Percentiles rank a stretch among this genome's conserved stretches.
These are phyloP conservation scores for Paecilomyces sp. DNA, from an alignment of 2,329 filamentous ascomycete genomes.

Conservation along the genomic window DNA sequence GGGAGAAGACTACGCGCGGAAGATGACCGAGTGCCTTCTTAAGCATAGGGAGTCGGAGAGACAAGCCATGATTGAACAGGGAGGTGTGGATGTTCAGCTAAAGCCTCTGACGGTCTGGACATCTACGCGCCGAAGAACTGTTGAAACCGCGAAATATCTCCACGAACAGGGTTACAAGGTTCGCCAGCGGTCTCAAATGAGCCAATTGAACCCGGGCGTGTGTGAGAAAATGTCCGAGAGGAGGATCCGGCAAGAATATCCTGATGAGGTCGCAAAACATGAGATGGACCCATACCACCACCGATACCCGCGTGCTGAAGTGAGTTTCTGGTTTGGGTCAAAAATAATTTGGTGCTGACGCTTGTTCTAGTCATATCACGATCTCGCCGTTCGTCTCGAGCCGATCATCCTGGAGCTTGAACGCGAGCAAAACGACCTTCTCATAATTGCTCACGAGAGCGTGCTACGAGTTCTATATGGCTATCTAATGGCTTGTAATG, in stretches of 20 bases:
- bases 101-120: constrained; percentile 90
- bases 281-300: constrained; percentile 95
- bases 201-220: constrained; percentile 91
- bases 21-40: constrained; percentile 78
- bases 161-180: constrained; percentile 74
- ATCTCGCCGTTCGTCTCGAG: constrained; percentile 93
- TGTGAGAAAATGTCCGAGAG: constrained; percentile 88
- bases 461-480: constrained; percentile 96
- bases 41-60: constrained; percentile 79
- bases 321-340: constrained; percentile 30
- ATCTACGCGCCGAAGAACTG: constrained; percentile 79
- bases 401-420: constrained; percentile 97
- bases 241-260: constrained; percentile 72
- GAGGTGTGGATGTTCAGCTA: constrained; percentile 60
- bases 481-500: constrained; percentile 97
- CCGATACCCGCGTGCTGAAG: constrained; percentile 88
- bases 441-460: constrained; percentile 96
- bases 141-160: constrained; percentile 83
- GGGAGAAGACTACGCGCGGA: constrained; percentile 71
- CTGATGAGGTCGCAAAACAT: constrained; percentile 88
- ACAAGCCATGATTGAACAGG: constrained; percentile 58
- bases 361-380: constrained; percentile 75
- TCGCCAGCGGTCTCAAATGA: constrained; percentile 90
- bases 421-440: constrained; percentile 91
- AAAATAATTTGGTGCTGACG: not conserved